These are phyloP conservation scores for Tephrocybe sp. DNA, from an alignment of 768 basidiomycete species.

Conservation along the genomic window DNA sequence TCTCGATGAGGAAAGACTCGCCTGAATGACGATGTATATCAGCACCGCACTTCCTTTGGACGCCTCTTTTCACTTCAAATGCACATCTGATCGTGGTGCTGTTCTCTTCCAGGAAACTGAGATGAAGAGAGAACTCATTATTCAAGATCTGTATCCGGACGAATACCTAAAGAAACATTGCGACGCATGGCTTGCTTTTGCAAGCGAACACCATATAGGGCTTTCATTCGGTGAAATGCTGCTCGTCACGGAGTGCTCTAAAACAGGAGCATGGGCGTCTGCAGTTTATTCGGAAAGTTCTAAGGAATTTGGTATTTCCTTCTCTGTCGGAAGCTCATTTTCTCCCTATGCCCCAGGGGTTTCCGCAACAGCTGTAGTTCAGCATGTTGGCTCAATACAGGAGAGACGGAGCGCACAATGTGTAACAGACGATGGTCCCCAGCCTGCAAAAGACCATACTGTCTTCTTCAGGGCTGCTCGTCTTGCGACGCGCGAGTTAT, in stretches of 20 bases:
- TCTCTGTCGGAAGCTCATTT: not conserved
- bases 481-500: not conserved
- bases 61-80: not conserved
- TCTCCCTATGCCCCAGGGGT: not conserved
- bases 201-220: not conserved
- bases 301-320: not conserved
- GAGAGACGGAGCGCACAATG: not conserved
- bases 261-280: slow-evolving; percentile 8
- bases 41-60: not conserved
- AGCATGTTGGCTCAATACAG: not conserved
- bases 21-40: not conserved
- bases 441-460: not conserved
- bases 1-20: not conserved
- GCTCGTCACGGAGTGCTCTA: slow-evolving; percentile 12
- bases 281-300: slow-evolving; percentile 3
- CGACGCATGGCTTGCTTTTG: slow-evolving; percentile 9
- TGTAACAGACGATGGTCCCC: not conserved
- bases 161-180: slow-evolving; percentile 7
- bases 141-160: slow-evolving; percentile 1
- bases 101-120: slow-evolving; percentile 9
- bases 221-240: slow-evolving; percentile 9
- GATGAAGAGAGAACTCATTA: slow-evolving; percentile 4
- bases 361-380: not conserved
- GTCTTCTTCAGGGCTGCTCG: slow-evolving; percentile 7
- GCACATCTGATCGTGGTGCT: slow-evolving; percentile 7